Evolutionary conservation across 768 basidiomycete genomes (phyloP).

Genomic region (Mycena sanguinolenta): DNA sequence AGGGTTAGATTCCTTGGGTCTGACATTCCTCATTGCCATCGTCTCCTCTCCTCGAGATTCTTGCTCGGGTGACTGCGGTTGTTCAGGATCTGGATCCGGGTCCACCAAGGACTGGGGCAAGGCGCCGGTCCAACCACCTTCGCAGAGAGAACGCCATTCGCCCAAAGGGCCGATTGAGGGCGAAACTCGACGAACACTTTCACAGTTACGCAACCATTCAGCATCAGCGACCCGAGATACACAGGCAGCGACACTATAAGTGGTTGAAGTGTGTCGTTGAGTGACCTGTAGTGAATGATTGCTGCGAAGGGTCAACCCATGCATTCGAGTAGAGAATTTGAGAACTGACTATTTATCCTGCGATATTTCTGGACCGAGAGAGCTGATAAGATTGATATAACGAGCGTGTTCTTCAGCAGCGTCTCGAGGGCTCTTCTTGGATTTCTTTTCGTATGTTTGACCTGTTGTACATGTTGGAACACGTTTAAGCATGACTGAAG

Average conservation of each 20-base stretch:
- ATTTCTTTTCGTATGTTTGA: constrained; percentile 82
- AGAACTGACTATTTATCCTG: constrained; percentile 81
- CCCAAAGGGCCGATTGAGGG: constrained; percentile 78
- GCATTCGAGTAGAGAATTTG: constrained; percentile 1
- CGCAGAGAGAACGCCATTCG: constrained; percentile 81
- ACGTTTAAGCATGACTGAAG: not conserved
- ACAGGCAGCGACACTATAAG: constrained; percentile 72
- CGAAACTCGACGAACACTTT: constrained; percentile 76
- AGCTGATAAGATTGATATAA: constrained; percentile 80
- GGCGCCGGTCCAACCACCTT: constrained; percentile 77
- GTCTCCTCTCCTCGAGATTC: constrained; percentile 20
- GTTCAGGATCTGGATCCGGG: constrained; percentile 34
- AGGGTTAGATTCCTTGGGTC: constrained; percentile 7
- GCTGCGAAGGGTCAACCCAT: constrained; percentile 53
- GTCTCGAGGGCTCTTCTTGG: constrained; percentile 78
- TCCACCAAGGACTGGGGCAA: constrained; percentile 60
- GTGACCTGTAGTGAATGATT: constrained; percentile 76
- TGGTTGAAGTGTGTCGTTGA: constrained; percentile 70
- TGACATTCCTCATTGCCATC: constrained; percentile 26
- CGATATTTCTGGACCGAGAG: constrained; percentile 82
- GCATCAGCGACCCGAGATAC: constrained; percentile 82
- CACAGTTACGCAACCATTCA: constrained; percentile 81
- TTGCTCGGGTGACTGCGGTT: constrained; percentile 18
- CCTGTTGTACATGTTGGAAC: constrained; percentile 55
- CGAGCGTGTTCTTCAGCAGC: constrained; percentile 81